Base-by-base conservation (phyloP, 1,139 yeast genomes). In the Taphrina confusa region DNA sequence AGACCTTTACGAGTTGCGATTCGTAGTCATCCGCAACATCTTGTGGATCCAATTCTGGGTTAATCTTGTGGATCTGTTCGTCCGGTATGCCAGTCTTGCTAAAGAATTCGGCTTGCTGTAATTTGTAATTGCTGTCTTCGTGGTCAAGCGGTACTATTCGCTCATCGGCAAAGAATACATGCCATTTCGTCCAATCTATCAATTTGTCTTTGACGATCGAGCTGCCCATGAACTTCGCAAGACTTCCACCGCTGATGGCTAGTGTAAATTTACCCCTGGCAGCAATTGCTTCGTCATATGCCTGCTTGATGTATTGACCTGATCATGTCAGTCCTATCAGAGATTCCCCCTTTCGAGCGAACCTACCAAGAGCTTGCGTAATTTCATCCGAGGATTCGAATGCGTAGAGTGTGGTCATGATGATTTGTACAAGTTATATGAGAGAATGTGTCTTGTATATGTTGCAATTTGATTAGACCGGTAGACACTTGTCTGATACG, bases 11-110 rank as follows among this genome's bases (percentile, higher is more conserved):
- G 63, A 92, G 78, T 23, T 82, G 78, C 74, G 90, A 88, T 71
- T 92, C 98, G 73, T 92, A 92, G 63, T 78, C 81, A 71, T 92
- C 97, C 5, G 97, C 97, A 68, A 95, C 90, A 73, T 89, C 97
- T 71, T 87, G 95, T 2, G 97, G 91, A 70, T 90, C 96, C 57
- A 90, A 76, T 3, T 81, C 69, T 71, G 86, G 94, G 72, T 91
- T 88, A 63, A 92, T 86, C 70, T 89, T 96, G 73, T 77, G 89
- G 62, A 92, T 82, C 46, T 81, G 81, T 12, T 97, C 97, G 37
- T 67, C 71, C 11, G 51, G 54, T 34, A 61, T 61, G 11, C 78
- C 76, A 34, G 90, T 81, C 61, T 76, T 77, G 74, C 89, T 96
- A 65, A 92, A 83, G 46, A 92, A 80, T 66, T 87, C 84, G 58